Evolutionary conservation across 2,329 filamentous ascomycete genomes (phyloP).

Genomic region (Aureobasidium uvarum): DNA sequence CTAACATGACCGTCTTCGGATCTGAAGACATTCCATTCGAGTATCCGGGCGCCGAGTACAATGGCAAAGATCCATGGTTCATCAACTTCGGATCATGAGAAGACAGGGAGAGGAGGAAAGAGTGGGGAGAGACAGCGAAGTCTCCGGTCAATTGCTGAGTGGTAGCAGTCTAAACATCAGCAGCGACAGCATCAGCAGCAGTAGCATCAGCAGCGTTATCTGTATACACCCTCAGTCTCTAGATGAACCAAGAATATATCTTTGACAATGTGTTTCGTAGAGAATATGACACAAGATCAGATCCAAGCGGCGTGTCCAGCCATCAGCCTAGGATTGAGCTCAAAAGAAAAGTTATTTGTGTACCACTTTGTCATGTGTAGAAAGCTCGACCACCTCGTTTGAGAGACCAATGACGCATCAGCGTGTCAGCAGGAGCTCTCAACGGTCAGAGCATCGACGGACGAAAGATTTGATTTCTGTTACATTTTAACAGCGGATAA

Average conservation of each 20-base stretch:
- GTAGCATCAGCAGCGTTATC: too few species aligned
- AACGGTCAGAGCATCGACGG: not conserved
- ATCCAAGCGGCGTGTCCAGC: too few species aligned
- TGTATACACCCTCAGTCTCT: too few species aligned
- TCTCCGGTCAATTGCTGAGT: not conserved
- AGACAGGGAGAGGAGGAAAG: not conserved
- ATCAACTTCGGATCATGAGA: slow-evolving; percentile 2
- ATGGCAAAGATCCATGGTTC: slow-evolving; percentile 17
- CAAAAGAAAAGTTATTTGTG: too few species aligned
- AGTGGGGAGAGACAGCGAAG: not conserved
- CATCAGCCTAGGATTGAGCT: too few species aligned
- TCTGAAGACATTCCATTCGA: slow-evolving; percentile 91
- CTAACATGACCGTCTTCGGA: slow-evolving; percentile 52
- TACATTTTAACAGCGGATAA: slow-evolving; percentile 16
- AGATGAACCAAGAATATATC: too few species aligned
- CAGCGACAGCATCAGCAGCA: not conserved
- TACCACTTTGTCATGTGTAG: too few species aligned
- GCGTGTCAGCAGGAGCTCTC: not conserved
- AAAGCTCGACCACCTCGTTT: too few species aligned
- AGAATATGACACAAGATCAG: too few species aligned
- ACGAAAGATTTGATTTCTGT: slow-evolving; percentile 8
- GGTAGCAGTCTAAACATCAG: not conserved
- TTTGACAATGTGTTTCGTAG: not conserved
- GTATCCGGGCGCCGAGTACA: slow-evolving; percentile 75
- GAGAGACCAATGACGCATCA: too few species aligned